Base-by-base conservation (phyloP, 2,329 filamentous ascomycete species). In the Rugonectria rugulosa region DNA sequence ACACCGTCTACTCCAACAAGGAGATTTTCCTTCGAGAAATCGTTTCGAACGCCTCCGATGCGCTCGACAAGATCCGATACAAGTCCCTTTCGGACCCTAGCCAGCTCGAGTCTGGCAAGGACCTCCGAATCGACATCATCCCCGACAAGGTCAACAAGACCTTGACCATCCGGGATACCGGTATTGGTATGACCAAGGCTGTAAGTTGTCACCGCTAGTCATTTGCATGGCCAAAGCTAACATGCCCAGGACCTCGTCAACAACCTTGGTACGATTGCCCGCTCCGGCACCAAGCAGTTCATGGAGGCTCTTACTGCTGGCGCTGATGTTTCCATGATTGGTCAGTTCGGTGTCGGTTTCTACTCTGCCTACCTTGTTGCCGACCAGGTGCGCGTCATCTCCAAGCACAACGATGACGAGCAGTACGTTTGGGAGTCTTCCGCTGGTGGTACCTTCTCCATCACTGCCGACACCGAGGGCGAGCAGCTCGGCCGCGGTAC, bases 1-100 rank as follows among this genome's bases (percentile, higher is more conserved):
- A 99, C 91, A 98, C 95, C 68, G 95, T 99, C 84, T 99, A 98
- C 87, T 97, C 93, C 71, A 99, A 99, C 90, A 99, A 99, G 87
- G 95, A 98, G 83, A 98, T 99, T 77, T 99, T 99, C 89, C 83
- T 99, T 73, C 86, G 95, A 89, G 95, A 99, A 83, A 77, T 99
- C 72, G 91, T 99, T 75, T 98, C 95, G 82, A 99, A 99, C 83
- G 89, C 90, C 75, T 98, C 94, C 73, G 95, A 99, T 89, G 95
- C 95, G 60, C 87, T 99, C 72, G 95, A 99, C 90, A 99, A 99
- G 90, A 96, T 99, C 79, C 90, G 95, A 79, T 99, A 99, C 87
- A 92, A 97, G 86, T 87, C 95, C 68, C 87, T 99, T 71, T 97
- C 94, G 73, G 95, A 99, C 80, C 91, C 94, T 70, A 92, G 86